Conservation (phyloP, 2,329 filamentous ascomycete genomes). For the Hypoxylon sp. region DNA sequence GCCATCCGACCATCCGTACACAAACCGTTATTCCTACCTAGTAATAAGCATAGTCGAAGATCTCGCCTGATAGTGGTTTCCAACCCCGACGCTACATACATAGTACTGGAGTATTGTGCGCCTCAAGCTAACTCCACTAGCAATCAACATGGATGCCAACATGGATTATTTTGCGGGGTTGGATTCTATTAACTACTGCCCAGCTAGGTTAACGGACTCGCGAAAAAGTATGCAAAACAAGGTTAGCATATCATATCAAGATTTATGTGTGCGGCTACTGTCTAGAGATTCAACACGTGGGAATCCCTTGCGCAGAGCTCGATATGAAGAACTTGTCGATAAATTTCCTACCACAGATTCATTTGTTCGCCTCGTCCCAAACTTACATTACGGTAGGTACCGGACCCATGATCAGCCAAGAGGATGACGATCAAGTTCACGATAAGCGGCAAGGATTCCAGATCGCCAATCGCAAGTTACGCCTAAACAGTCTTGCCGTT, state of each 20-base stretch:
- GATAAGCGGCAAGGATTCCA: slow-evolving; percentile 39
- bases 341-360: slow-evolving; percentile 22
- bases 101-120: not conserved
- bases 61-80: slow-evolving; percentile 20
- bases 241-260: slow-evolving; percentile 20
- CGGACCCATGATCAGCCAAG: slow-evolving; percentile 36
- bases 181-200: slow-evolving; percentile 8
- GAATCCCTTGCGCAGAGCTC: slow-evolving; percentile 13
- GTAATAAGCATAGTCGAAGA: slow-evolving; percentile 16
- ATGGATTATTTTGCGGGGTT: slow-evolving; percentile 35
- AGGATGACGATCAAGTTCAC: slow-evolving; percentile 39
- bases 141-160: slow-evolving; percentile 16
- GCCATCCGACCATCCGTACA: slow-evolving; percentile 22
- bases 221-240: slow-evolving; percentile 7
- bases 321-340: slow-evolving; percentile 4
- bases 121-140: not conserved
- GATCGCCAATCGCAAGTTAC: slow-evolving; percentile 30
- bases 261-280: slow-evolving; percentile 7
- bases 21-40: slow-evolving; percentile 38
- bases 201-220: slow-evolving; percentile 10
- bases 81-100: slow-evolving; percentile 12
- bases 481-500: slow-evolving; percentile 8
- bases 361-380: slow-evolving; percentile 37
- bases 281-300: slow-evolving; percentile 30
- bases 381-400: slow-evolving; percentile 23